Base-by-base conservation (phyloP, 1,284 basidiomycete genomes). In the Fomitopsis palustris region DNA sequence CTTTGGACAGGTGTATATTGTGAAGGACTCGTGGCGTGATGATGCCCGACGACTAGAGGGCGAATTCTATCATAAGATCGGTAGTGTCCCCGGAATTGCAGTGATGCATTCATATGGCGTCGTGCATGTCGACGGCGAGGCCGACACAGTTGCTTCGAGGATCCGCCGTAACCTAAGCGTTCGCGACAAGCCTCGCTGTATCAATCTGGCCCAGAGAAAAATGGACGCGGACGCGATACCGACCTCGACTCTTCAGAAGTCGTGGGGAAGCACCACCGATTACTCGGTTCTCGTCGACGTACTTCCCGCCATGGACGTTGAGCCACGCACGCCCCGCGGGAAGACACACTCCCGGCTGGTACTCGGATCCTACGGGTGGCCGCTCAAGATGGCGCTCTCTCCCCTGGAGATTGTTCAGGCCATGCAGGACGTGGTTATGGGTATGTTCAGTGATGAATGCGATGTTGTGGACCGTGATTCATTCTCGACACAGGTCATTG, bases 1-100 rank as follows among this genome's bases (percentile, higher is more conserved):
- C 10, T 12, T 9, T 57, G 12, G 10, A 17, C 25, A 62, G 61
- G 45, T 47, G 5, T 62, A 53, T 42, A 41, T 62, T n/a, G 29
- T 56, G 2, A 62, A 60, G 51, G 61, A 62, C 29, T 43, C 53
- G 9, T 62, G 61, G 61, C 19, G 58, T 39, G 61, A 62, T 39
- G 58, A 59, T n/a, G 27, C 53, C 6, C 58, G 61, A 4, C 25
- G 33, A 5, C 12, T 54, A 23, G 61, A 62, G 29, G 61, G 61
- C 16, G 61, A 59, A n/a, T 16, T 59, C n/a, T 62, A 59, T n/a
- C 7, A 38, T 16, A 2, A 43, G 31, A 43, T 58, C 0, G 57
- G 53, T 1, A 8, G n/a, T 4, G n/a, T 9, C 17, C 19, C 42
- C 5, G 57, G 57, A 12, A 35, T 58, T 7, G 57, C 57, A 4